These are phyloP conservation scores for Elaeis guineensis DNA, from an alignment of 176 grass and related monocot species.

Conservation along the genomic window DNA sequence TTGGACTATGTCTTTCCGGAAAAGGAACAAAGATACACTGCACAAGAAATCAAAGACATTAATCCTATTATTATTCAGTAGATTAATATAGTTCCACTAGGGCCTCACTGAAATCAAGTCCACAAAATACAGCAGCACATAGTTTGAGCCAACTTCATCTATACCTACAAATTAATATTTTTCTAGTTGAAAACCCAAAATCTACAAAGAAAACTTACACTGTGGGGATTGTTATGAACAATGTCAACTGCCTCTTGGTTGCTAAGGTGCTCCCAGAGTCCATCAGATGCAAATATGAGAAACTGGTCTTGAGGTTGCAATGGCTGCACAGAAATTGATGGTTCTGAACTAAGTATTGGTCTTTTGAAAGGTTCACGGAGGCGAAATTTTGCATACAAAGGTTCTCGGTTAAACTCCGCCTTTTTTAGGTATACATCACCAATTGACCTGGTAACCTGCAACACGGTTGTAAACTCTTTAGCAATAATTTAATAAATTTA, in stretches of 20 bases:
- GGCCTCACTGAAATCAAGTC: too few species aligned
- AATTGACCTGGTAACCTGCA: constrained; percentile 79
- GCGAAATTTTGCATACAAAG: constrained; percentile 69
- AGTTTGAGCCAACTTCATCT: too few species aligned
- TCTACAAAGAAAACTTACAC: constrained; percentile 31
- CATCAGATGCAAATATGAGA: constrained; percentile 93
- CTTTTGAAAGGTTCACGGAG: constrained; percentile 73
- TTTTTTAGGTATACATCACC: constrained; percentile 88
- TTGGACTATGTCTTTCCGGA: too few species aligned
- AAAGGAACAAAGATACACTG: too few species aligned
- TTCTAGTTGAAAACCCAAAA: too few species aligned
- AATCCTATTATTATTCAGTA: too few species aligned
- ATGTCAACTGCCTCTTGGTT: constrained; percentile 97
- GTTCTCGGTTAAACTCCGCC: constrained; percentile 73
- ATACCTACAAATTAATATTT: too few species aligned
- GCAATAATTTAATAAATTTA: too few species aligned
- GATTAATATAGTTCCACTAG: too few species aligned
- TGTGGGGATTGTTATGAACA: constrained; percentile 48
- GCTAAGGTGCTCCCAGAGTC: constrained; percentile 89
- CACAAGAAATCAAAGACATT: too few species aligned
- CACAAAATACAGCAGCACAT: too few species aligned
- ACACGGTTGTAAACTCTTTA: neutral
- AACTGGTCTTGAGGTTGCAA: constrained; percentile 76
- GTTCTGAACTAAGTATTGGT: constrained; percentile 77
- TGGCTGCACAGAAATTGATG: constrained; percentile 53